Base-by-base conservation (phyloP, 2,329 filamentous ascomycete genomes). In the Keithomyces neogunnii region DNA sequence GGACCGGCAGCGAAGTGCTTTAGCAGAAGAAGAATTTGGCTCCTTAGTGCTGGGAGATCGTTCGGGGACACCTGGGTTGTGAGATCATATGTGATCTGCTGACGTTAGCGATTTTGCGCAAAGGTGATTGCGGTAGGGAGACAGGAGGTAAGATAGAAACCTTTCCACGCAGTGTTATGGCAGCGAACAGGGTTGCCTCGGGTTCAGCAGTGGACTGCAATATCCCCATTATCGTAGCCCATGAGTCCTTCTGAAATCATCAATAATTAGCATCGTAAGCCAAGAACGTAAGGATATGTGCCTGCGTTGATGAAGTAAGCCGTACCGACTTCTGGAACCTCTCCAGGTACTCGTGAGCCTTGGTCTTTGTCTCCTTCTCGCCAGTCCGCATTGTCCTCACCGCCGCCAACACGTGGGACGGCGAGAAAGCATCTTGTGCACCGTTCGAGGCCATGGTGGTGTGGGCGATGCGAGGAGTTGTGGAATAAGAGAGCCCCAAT, bases 81-180 rank as follows among this genome's bases (percentile, higher is more conserved):
- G 50, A 97, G 81, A 72, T 99, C 93, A 69, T 96, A 99, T 59
- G 91, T 91, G 61, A 99, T 96, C 93, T 99, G 57, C 10, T 28
- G 49, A 55, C 45, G 48, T 56, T 38, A 54, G 53, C 35, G 13
- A 30, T 4, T 32, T n/a, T 35, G 11, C n/a, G 30, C 33, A 30
- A 19, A 30, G 19, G 35, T 8, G 7, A 2, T 11, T n/a, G 19
- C 19, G n/a, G 31, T 28, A 40, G 49, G 51, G 9, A 11, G 10
- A 11, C 11, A 9, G 26, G 45, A 36, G 45, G 33, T n/a, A 38
- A 43, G 33, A 5, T 26, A 44, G 26, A 19, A 59, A 97, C 93
- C 85, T 99, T 99, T 77, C 93, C 93, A 74, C 95, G 96, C 64
- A 99, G 75, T 49, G 93, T 99, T 45, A 92, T 97, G 53, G 93